Conservation (phyloP, 192 early-diverging fungal genomes). For the Endogone sp. region DNA sequence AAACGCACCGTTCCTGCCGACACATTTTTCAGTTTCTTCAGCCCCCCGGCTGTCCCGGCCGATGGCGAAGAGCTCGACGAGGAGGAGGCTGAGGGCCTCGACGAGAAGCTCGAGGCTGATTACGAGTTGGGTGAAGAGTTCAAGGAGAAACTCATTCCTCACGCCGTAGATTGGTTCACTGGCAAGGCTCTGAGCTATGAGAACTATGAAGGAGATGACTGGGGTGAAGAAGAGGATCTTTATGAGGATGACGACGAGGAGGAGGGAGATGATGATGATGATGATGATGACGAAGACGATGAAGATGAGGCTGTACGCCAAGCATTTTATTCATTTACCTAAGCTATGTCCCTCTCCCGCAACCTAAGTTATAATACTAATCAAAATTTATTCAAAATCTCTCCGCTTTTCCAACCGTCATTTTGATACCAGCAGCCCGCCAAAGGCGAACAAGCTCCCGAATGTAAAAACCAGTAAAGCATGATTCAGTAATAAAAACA, state of each 20-base stretch:
- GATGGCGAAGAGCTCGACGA: slow-evolving; percentile 71
- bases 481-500: slow-evolving; percentile 1
- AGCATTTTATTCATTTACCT: background rate
- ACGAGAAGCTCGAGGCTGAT: slow-evolving; percentile 86
- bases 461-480: slow-evolving; percentile 49
- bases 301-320: slow-evolving; percentile 55
- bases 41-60: slow-evolving; percentile 71
- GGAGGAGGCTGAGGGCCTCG: slow-evolving; percentile 75
- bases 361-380: slow-evolving; percentile 2
- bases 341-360: background rate
- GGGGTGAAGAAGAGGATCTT: slow-evolving; percentile 45
- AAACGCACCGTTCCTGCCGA: slow-evolving; percentile 95
- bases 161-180: slow-evolving; percentile 98
- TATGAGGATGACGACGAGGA: slow-evolving; percentile 56
- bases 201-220: slow-evolving; percentile 52
- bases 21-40: slow-evolving; percentile 99
- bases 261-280: slow-evolving; percentile 47
- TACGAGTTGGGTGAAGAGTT: slow-evolving; percentile 97
- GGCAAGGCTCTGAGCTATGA: slow-evolving; percentile 93
- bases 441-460: slow-evolving; percentile 52
- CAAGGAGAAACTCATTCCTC: slow-evolving; percentile 97
- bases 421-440: slow-evolving; percentile 39
- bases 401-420: no score
- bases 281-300: slow-evolving; percentile 64
- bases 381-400: no score